These are phyloP conservation scores for Hymenoscyphus infarciens DNA, from an alignment of 2,329 filamentous ascomycete genomes.

Conservation along the genomic window DNA sequence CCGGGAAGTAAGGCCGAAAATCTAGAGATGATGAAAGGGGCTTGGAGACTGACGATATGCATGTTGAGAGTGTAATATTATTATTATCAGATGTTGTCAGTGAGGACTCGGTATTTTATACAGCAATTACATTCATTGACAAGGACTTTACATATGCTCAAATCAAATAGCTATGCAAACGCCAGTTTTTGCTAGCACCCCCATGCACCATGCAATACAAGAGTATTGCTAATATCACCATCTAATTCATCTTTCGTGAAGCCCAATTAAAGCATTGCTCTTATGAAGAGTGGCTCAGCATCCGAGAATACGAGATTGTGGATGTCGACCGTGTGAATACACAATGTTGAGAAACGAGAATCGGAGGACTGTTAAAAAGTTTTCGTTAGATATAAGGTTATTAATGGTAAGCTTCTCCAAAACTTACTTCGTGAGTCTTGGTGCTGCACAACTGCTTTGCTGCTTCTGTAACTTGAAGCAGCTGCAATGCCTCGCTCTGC, in stretches of 20 bases:
- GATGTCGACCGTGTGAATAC: conserved; percentile 5
- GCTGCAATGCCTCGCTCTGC: not conserved
- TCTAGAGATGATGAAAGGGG: no score
- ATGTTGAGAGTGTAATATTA: no score
- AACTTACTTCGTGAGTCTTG: not conserved
- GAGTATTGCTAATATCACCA: not conserved
- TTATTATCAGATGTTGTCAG: no score
- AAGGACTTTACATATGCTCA: not conserved
- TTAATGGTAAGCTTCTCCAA: not conserved
- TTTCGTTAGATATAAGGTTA: not conserved
- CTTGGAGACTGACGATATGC: no score
- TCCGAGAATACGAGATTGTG: conserved; percentile 9
- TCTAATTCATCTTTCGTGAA: conserved; percentile 3
- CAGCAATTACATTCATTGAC: no score
- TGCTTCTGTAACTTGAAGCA: conserved; percentile 1
- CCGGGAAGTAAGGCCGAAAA: no score
- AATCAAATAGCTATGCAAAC: not conserved
- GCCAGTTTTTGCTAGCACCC: not conserved
- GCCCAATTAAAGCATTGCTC: conserved; percentile 2
- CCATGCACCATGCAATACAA: not conserved
- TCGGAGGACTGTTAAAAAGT: not conserved
- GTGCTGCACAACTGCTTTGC: not conserved
- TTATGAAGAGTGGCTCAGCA: conserved; percentile 8
- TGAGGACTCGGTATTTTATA: no score
- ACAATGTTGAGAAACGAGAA: conserved; percentile 2